Base-by-base conservation (phyloP, 805 yeast species). In the Debaryomyces maramus region DNA sequence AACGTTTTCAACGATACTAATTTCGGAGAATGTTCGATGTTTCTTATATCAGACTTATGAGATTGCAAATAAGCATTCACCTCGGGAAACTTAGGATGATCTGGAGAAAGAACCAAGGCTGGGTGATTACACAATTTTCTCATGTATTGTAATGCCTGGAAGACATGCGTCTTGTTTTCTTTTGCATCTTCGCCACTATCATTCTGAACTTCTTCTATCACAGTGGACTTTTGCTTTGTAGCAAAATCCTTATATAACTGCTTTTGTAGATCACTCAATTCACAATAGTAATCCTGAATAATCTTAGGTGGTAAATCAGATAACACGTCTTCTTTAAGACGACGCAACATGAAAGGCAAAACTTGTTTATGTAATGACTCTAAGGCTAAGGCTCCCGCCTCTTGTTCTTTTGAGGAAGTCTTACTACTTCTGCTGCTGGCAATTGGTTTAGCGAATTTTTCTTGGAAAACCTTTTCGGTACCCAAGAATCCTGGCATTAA, bases 401-500 rank as follows among this genome's bases (percentile, higher is more conserved):
- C 99, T 59, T 93, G 98, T 53, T 93, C 99, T 53, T 83, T 91
- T 0, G 95, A 83, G 3, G 89, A 78, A 0, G 90, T 87, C 58
- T 90, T 91, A 50, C 88, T 83, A 50, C 86, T 88, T 56, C 97
- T 75, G 29, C 96, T 85, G 2, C 95, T 91, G 3, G 97, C 91
- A 59, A 93, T 93, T 2, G 99, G 99, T 56, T 90, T 90, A n/a
- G 97, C 95, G 72, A 91, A 93, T 50, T 90, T 78, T 46, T 91
- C 98, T 55, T 89, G 93, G 69, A 93, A 93, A 36, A 84, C 77
- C 62, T 89, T 91, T 56, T 93, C 99, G 3, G 95, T 83, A 10
- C 99, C 99, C 48, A 93, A 70, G 56, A 93, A 93, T 0, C 99
- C 99, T 2, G 99, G 99, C 99, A 93, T 93, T 61, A 93, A 72